Evolutionary conservation across 345 rosid species (phyloP).

Genomic region (Rhizophora mangle): DNA sequence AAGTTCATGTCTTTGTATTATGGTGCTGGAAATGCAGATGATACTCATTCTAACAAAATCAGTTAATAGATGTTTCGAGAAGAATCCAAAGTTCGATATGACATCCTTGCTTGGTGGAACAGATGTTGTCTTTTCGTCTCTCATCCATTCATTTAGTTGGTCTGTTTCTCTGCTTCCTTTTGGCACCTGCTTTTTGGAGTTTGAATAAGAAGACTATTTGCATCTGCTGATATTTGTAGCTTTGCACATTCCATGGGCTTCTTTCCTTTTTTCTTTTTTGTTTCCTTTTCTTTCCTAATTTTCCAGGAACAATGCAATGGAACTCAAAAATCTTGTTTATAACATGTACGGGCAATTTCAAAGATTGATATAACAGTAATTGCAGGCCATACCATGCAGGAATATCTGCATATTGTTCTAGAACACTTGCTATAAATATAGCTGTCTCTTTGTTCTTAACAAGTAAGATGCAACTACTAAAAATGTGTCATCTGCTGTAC

Average conservation of each 20-base stretch:
- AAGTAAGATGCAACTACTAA: not conserved
- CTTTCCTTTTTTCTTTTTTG: not conserved
- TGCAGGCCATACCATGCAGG: not conserved
- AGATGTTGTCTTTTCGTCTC: conserved; percentile 93
- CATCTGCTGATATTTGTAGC: not conserved
- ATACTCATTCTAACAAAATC: conserved; percentile 91
- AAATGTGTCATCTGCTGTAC: not conserved
- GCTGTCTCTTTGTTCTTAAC: too few species aligned
- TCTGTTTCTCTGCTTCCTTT: conserved; percentile 41
- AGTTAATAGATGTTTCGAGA: conserved; percentile 91
- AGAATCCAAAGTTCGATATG: conserved; percentile 97
- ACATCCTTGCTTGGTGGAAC: conserved; percentile 98
- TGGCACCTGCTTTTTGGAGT: not conserved
- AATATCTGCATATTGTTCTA: not conserved
- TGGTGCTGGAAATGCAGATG: conserved; percentile 59
- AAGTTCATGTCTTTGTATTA: not conserved
- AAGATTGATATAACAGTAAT: not conserved
- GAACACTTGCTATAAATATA: not conserved
- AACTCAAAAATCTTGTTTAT: not conserved
- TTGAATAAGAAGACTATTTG: not conserved
- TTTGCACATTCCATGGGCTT: not conserved
- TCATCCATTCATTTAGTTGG: conserved; percentile 95
- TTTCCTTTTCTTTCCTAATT: not conserved
- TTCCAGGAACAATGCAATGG: not conserved
- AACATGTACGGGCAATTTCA: not conserved